Conservation (phyloP, 1,284 basidiomycete species). For the Ceratorhiza oryzae-sativae region DNA sequence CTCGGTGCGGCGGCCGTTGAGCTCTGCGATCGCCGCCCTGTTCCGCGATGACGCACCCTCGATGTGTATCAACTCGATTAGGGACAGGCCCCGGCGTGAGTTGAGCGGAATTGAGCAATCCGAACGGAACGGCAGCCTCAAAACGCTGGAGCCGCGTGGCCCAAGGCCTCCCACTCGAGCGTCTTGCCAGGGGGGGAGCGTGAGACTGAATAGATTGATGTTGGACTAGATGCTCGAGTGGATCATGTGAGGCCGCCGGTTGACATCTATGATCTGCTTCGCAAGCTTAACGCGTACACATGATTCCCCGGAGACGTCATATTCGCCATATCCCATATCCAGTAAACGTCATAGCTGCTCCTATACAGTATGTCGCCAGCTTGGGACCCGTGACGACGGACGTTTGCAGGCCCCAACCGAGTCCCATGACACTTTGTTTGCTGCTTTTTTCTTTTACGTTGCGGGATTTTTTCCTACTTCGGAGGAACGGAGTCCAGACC, state of each 20-base stretch:
- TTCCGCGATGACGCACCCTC: neutral
- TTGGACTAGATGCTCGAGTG: neutral
- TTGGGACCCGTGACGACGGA: conserved; percentile 25
- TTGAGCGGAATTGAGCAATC: neutral
- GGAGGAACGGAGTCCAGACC: conserved; percentile 15
- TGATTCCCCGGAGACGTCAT: conserved; percentile 38
- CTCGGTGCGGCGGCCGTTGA: neutral
- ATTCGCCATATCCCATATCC: neutral
- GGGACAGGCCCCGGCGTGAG: neutral
- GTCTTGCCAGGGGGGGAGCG: neutral
- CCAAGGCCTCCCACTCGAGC: neutral
- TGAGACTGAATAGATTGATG: neutral
- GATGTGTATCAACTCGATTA: neutral
- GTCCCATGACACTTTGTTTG: conserved; percentile 8
- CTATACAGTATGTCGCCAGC: neutral
- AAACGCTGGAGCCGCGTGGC: neutral
- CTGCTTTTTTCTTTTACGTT: neutral
- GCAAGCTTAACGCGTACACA: conserved; percentile 26
- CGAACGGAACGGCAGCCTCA: neutral
- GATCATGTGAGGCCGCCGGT: neutral
- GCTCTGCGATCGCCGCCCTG: neutral
- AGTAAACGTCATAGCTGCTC: conserved; percentile 16
- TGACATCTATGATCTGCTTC: conserved; percentile 36
- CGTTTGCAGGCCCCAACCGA: neutral
- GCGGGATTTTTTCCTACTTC: neutral